Conservation (phyloP, 805 yeast species). For the Ogataea degrootiae region DNA sequence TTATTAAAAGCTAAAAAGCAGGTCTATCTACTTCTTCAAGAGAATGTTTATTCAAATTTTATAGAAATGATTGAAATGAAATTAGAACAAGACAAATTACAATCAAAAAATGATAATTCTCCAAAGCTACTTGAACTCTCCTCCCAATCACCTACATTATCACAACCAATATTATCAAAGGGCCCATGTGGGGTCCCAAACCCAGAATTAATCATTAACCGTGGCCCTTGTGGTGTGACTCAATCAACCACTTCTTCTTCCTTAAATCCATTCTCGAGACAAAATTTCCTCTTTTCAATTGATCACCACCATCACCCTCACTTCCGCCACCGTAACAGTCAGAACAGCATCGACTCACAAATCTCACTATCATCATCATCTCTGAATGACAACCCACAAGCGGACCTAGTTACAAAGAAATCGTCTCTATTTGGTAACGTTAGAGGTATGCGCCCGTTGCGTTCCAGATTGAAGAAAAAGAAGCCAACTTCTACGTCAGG, state of each 20-base stretch:
- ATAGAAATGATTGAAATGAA: constrained; percentile 9
- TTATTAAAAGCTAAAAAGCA: constrained; percentile 15
- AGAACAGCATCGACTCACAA: too few species aligned
- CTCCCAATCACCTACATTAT: background rate
- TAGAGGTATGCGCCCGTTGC: constrained; percentile 8
- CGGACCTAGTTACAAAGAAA: background rate
- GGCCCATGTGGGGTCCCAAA: constrained; percentile 14
- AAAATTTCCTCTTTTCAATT: background rate
- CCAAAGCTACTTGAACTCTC: constrained; percentile 1
- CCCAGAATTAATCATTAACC: constrained; percentile 1
- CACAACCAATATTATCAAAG: background rate
- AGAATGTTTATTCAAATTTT: constrained; percentile 19
- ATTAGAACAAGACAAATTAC: constrained; percentile 1
- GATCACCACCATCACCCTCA: background rate
- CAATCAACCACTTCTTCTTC: background rate
- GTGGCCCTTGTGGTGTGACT: constrained; percentile 1
- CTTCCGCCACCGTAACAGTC: background rate
- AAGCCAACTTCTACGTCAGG: constrained; percentile 2
- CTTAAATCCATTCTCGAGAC: background rate
- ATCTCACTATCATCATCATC: too few species aligned
- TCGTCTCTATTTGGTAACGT: constrained; percentile 3
- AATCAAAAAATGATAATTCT: background rate
- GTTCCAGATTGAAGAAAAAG: constrained; percentile 10
- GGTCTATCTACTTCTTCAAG: constrained; percentile 15
- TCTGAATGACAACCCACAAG: background rate